phyloP scores from a whole-genome alignment of 163 green algal species.

The Volvox carteri region DNA sequence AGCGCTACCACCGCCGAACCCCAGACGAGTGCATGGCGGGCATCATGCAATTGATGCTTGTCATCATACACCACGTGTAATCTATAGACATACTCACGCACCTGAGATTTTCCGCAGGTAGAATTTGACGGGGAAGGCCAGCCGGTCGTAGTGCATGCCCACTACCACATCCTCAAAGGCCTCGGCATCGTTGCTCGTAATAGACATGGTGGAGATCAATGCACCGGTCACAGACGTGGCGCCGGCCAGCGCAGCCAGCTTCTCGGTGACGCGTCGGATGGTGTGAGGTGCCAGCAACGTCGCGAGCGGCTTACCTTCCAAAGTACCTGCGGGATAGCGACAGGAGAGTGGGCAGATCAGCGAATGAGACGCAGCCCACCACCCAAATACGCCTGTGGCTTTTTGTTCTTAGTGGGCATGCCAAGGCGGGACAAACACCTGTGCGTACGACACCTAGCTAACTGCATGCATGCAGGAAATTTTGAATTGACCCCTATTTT shows the following conservation, averaged over 20 bases:
- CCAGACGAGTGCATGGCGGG: no score
- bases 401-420: no score
- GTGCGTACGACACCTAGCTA: no score
- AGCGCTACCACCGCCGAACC: no score
- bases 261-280: background rate
- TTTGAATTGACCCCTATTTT: no score
- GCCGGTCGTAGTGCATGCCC: conserved; percentile 39
- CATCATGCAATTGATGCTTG: no score
- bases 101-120: conserved; percentile 16
- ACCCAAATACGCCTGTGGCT: no score
- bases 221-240: background rate
- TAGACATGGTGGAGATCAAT: background rate
- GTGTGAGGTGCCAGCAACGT: conserved; percentile 25
- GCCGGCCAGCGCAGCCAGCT: conserved; percentile 1
- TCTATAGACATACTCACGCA: no score
- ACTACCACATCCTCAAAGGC: background rate
- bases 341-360: no score
- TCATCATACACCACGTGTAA: no score
- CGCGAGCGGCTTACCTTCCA: conserved; percentile 31
- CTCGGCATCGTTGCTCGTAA: background rate
- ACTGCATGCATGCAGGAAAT: no score
- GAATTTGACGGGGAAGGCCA: conserved; percentile 25
- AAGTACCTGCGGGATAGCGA: background rate
- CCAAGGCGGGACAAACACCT: background rate
- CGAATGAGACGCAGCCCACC: no score